Evolutionary conservation across 345 rosid genomes (phyloP), one percentile per base, ranked within the genome.

Genomic region (Aurinia saxatilis): DNA sequence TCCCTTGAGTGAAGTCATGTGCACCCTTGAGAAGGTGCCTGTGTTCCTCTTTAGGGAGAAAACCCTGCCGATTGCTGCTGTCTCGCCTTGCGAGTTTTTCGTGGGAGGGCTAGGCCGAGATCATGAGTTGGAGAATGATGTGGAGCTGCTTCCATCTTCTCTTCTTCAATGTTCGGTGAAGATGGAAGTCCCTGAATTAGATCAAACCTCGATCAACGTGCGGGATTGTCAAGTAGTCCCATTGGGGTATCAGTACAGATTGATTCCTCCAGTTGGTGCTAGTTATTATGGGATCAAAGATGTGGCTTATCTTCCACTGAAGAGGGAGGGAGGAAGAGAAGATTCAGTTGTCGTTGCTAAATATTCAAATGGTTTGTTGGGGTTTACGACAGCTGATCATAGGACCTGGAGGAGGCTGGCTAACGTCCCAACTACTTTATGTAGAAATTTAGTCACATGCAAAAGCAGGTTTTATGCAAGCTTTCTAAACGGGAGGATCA

Each of bases 171-270:
- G 60, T 5, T 64, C 60, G 0, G 15, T 51, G 1, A 64, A 14
- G 52, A 16, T 31, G 17, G 21, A 52, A 1, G 19, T 64, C 7
- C 8, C 12, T 40, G 23, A 8, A 6, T 19, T 23, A 40, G 60
- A 64, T 3, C 41, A 21, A 31, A 18, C 41, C 10, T 30, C 31
- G 15, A n/a, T 63, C 42, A 63, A 40, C 12, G 9, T 63, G 11
- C 16, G 19, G 1, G 33, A 40, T 42, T 33, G 42, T 2, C 34
- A 51, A 21, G n/a, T 40, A 6, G 3, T 63, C 51, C 30, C 60
- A 30, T 5, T 63, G 7, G 42, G 60, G 1, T 8, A 63, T 41
- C 60, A 63, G 11, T 63, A 30, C 60, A 63, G 42, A 51, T 18
- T 50, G 49, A 3, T 30, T 2, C n/a, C n/a, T n/a, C n/a, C n/a